phyloP scores from a whole-genome alignment of 176 grass and related monocot genomes.

The Chloris gayana region DNA sequence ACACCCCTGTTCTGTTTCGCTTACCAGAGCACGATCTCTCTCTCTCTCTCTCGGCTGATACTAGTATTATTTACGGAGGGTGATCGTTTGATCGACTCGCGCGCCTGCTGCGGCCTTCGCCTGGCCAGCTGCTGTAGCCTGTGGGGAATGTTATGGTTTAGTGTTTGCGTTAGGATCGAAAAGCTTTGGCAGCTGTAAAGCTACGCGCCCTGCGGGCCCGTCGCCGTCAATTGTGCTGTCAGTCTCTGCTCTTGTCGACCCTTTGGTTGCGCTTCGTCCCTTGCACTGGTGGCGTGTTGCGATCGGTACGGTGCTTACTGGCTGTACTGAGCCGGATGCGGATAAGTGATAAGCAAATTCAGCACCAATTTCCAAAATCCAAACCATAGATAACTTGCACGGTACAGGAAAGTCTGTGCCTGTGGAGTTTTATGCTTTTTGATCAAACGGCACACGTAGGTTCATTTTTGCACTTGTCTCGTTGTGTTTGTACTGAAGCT shows the following conservation, averaged over 20 bases:
- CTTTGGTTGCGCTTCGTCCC: background rate
- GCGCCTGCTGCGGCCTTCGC: background rate
- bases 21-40: background rate
- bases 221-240: background rate
- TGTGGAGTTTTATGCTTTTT: background rate
- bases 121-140: background rate
- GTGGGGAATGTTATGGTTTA: background rate
- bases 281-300: background rate
- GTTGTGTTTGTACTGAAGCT: background rate
- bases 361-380: background rate
- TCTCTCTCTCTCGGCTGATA: background rate
- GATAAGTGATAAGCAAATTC: slow-evolving; percentile 21
- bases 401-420: background rate
- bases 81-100: background rate
- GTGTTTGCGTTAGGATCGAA: background rate
- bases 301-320: slow-evolving; percentile 32
- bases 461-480: background rate
- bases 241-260: background rate
- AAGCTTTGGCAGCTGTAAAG: slow-evolving; percentile 1
- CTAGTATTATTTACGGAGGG: background rate
- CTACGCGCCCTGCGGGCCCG: background rate
- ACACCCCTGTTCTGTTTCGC: background rate
- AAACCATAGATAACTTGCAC: background rate
- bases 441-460: background rate
- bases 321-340: slow-evolving; percentile 15